Evolutionary conservation across 2,329 filamentous ascomycete species (phyloP).

Genomic region (Sporothrix brunneoviolacea): DNA sequence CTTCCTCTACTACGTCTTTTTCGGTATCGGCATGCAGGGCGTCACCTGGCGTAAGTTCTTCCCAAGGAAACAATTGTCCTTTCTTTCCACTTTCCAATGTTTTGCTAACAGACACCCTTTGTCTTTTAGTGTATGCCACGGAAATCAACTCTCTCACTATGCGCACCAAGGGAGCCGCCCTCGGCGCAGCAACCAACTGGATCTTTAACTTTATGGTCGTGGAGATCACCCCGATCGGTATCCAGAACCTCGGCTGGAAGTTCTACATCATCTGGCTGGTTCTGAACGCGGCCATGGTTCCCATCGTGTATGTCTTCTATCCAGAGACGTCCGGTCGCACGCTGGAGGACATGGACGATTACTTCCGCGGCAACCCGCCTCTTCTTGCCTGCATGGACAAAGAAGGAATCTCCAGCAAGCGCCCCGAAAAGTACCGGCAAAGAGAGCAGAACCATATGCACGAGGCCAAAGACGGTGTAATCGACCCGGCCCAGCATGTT

Average conservation of each 20-base stretch:
- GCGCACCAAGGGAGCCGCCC: conserved; percentile 33
- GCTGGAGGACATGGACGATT: too few relatives aligned
- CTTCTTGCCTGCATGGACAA: not conserved
- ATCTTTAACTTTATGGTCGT: conserved; percentile 31
- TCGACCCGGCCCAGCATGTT: not conserved
- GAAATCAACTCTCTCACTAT: conserved; percentile 20
- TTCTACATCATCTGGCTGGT: conserved; percentile 48
- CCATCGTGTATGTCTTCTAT: conserved; percentile 43
- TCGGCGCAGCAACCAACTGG: conserved; percentile 32
- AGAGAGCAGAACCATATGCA: conserved; percentile 4
- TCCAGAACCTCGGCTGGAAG: conserved; percentile 40
- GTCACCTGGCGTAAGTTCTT: too few relatives aligned
- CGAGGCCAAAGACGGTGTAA: not conserved
- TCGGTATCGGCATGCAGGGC: conserved; percentile 27
- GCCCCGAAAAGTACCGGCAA: not conserved
- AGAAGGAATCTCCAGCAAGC: conserved; percentile 1
- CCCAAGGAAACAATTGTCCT: too few relatives aligned
- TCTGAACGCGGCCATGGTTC: conserved; percentile 41
- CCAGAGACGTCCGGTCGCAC: too few relatives aligned
- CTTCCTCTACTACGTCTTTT: conserved; percentile 21
- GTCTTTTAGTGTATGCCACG: conserved; percentile 21
- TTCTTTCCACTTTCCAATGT: too few relatives aligned
- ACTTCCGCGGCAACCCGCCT: conserved; percentile 1
- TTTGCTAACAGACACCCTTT: conserved; percentile 41
- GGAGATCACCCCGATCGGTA: conserved; percentile 33